Evolutionary conservation across 2,329 filamentous ascomycete genomes (phyloP), one percentile per base, ranked within the genome.

Genomic region (Monilinia polystroma): DNA sequence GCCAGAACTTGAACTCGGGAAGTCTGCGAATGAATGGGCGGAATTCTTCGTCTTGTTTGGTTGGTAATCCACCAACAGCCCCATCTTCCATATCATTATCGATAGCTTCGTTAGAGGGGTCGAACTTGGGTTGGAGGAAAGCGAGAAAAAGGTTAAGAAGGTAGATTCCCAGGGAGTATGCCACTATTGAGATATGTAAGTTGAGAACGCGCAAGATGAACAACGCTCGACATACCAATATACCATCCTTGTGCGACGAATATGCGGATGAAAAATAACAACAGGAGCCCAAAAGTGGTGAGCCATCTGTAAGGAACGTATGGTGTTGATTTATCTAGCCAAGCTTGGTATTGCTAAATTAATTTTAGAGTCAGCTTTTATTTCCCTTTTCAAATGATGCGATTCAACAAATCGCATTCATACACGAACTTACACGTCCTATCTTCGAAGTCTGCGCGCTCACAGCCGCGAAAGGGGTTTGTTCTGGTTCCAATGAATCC

Each of bases 1-100:
- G 92, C 95, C 95, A 99, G 84, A 99, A 99, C 85, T 99, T 99
- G 86, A 99, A 99, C 81, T 99, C 95, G 66, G 95, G 95, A 32
- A 99, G 87, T 68, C 95, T 87, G 76, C 95, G 88, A 78, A 99
- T 97, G 77, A 99, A 99, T 4, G 95, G 95, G 71, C 93, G 88
- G 84, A 99, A 99, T 82, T 99, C 95, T 76, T 99, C 93, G 76
- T 98, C 94, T 74, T 92, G 89, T 82, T 97, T 97, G 67, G 93
- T 98, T 32, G 95, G 95, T 54, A 99, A 87, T 35, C 87, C 87
- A 64, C 90, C 89, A 38, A 87, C 87, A 20, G 92, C 85, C 69
- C 95, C 95, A 74, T 97, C 94, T 80, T 99, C 95, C 85, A 98
- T 94, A 72, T 96, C 93, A 77, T 93, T 95, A 79, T 99, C 95